Base-by-base conservation (phyloP, 106 monocot genomes). In the Iris macrosiphon region DNA sequence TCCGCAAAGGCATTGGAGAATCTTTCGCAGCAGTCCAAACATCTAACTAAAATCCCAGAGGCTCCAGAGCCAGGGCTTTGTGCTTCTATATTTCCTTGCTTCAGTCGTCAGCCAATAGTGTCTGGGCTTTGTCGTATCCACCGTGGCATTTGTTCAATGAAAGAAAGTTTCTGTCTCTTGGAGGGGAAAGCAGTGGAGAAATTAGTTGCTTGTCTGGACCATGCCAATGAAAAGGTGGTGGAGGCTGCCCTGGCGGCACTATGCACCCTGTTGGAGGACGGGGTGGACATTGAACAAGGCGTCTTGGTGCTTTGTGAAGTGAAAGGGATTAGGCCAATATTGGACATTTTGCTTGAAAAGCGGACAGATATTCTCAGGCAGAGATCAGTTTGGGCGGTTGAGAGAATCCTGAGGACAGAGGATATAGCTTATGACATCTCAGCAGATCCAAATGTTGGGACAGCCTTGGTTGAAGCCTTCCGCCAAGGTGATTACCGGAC, bases 391-490 rank as follows among this genome's bases (percentile, higher is more conserved):
- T 96, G 95, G 95, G 95, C 89, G 0, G 86, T 82, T 3, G 95
- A 96, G 62, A 96, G 95, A 75, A 83, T 96, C 35, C 55, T 96
- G 57, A 82, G 95, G 61, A 71, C 49, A 0, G 89, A 90, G 17
- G 89, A 96, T 1, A 89, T 96, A 47, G 89, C 95, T 13, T 66
- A 43, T 52, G 72, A 77, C 18, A 71, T 90, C 13, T 71, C 89
- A 0, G 74, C 70, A 6, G 63, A 86, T 67, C 89, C 77, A 31
- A 83, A 70, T 66, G 79, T 96, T 33, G 75, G 69, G n/a, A 62
- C 79, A 1, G 95, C 95, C 20, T 61, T 96, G 7, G 95, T 96
- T 10, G 89, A 89, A 35, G 95, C 89, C n/a, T 96, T 83, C 37
- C 59, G 82, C 34, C 75, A 85, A 40, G 79, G 86, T 6, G 95